Evolutionary conservation across 2,329 filamentous ascomycete species (phyloP), one percentile per base, ranked within the genome.

Genomic region (Talaromyces sp.): DNA sequence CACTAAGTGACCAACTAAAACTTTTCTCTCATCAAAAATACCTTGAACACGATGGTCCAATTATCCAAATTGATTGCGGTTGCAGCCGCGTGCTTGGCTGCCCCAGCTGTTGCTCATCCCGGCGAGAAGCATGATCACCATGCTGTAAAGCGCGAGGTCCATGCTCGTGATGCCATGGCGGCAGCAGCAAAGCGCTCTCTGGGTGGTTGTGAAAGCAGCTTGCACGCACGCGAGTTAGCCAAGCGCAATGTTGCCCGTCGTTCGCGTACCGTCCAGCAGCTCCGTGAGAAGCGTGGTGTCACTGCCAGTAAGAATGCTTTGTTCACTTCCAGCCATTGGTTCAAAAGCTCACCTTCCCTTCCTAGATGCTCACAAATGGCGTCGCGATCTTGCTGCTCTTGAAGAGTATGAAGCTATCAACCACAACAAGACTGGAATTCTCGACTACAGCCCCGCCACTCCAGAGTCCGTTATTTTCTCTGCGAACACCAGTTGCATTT

Each of bases 401-500:
- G 61, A 68, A 44, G 65, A 71, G 48, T 76, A 70, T 70, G 73
- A 72, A 37, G 66, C 66, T 1, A 47, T 70, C 42, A 65, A 70
- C 36, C 74, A 77, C 61, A 69, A 77, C 60, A 65, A 66, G 59
- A 76, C 73, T 3, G 68, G 63, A 1, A 40, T 63, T 9, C 44
- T 71, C 16, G 57, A 68, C 47, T 62, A 61, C 40, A 54, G 51
- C 13, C 49, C 58, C 11, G 65, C 68, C 47, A 68, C 62, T 22
- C 66, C 65, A 20, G 66, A 71, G 14, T 60, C 60, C 10, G 52
- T 51, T 7, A 57, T 77, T 49, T 77, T 77, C 47, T 68, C 65
- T 6, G 70, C 73, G 29, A 77, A 78, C 61, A 76, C 73, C 9
- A 74, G 70, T 60, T 77, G 74, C 52, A 71, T 76, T 35, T 58